Evolutionary conservation across 495 filamentous ascomycete genomes (phyloP).

Genomic region (Glarea lozoyensis): DNA sequence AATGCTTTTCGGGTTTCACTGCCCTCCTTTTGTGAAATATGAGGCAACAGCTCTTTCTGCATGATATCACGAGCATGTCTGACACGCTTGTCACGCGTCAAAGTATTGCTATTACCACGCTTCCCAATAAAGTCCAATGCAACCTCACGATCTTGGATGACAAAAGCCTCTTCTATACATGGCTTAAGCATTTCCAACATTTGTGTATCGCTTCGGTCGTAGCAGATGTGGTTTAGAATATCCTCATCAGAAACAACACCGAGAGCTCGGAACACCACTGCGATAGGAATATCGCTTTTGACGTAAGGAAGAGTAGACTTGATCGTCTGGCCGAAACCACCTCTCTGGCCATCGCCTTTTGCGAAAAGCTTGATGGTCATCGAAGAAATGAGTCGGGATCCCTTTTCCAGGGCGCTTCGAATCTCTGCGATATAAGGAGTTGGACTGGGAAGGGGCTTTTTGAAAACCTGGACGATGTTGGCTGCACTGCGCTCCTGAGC

Average conservation of each 20-base stretch:
- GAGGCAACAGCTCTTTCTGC: slow-evolving; percentile 92
- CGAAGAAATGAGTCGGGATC: slow-evolving; percentile 83
- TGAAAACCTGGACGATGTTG: slow-evolving; percentile 98
- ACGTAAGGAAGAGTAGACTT: slow-evolving; percentile 87
- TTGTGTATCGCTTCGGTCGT: slow-evolving; percentile 85
- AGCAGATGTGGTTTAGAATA: slow-evolving; percentile 95
- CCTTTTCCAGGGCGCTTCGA: slow-evolving; percentile 91
- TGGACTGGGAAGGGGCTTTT: slow-evolving; percentile 79
- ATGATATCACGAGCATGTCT: slow-evolving; percentile 86
- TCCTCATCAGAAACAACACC: slow-evolving; percentile 97
- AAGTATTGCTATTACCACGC: slow-evolving; percentile 64
- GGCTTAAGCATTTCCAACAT: slow-evolving; percentile 98
- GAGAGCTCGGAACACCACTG: slow-evolving; percentile 87
- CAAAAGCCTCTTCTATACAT: slow-evolving; percentile 91
- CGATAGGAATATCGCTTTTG: slow-evolving; percentile 86
- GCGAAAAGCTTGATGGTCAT: slow-evolving; percentile 80
- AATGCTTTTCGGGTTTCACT: slow-evolving; percentile 95
- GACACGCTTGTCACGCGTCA: slow-evolving; percentile 79
- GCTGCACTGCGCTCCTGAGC: slow-evolving; percentile 95
- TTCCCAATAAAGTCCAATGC: slow-evolving; percentile 94
- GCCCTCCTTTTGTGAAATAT: slow-evolving; percentile 93
- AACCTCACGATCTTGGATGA: slow-evolving; percentile 93
- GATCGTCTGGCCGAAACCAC: slow-evolving; percentile 77
- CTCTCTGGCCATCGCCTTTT: slow-evolving; percentile 69
- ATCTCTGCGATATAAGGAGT: slow-evolving; percentile 94